These are phyloP conservation scores for Wickerhamomyces rabaulensis DNA, from an alignment of 805 yeast species.

Conservation along the genomic window DNA sequence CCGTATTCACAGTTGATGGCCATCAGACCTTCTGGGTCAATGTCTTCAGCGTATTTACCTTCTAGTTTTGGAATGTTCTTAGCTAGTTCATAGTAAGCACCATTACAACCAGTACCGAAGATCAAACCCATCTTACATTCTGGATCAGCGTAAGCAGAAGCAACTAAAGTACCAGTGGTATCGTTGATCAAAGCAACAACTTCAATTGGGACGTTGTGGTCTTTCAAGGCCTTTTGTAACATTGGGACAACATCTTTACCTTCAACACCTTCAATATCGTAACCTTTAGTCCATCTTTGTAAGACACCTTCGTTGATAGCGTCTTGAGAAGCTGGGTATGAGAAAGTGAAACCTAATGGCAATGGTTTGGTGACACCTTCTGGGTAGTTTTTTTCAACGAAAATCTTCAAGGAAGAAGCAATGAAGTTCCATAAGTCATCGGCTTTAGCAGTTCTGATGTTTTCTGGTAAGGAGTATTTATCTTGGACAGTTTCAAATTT, in stretches of 20 bases:
- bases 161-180: constrained; percentile 95
- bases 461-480: constrained; percentile 73
- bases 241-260: constrained; percentile 91
- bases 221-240: constrained; percentile 71
- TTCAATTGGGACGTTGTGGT: constrained; percentile 64
- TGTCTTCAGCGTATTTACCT: constrained; percentile 62
- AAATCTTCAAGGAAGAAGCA: constrained; percentile 71
- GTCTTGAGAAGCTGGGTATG: constrained; percentile 82
- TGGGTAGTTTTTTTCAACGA: constrained; percentile 64
- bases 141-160: constrained; percentile 88
- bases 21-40: constrained; percentile 65
- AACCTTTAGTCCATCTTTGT: constrained; percentile 98
- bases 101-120: constrained; percentile 97
- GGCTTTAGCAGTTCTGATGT: constrained; percentile 71
- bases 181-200: constrained; percentile 94
- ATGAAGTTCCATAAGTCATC: constrained; percentile 83
- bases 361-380: constrained; percentile 55
- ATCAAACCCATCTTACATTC: constrained; percentile 90
- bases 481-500: constrained; percentile 84
- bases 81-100: constrained; percentile 85
- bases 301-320: constrained; percentile 82
- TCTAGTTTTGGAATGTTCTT: constrained; percentile 74
- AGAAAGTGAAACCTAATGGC: constrained; percentile 92
- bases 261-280: constrained; percentile 88
- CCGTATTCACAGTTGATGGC: constrained; percentile 99